phyloP scores from a whole-genome alignment of 306 rosid genomes.

The Canavalia ensiformis region DNA sequence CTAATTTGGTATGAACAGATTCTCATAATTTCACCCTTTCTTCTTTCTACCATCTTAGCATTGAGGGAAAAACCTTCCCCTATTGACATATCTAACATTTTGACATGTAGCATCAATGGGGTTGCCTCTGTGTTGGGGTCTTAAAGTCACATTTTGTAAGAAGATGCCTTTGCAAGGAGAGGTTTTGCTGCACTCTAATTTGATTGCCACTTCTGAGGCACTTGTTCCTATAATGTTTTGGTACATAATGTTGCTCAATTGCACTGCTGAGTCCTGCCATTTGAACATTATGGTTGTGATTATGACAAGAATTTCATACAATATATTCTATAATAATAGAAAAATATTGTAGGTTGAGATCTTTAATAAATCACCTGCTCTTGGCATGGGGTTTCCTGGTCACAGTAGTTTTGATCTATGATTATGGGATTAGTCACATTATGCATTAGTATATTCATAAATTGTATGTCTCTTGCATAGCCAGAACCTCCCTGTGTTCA shows the following conservation, averaged over 20 bases:
- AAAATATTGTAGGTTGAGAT: background rate
- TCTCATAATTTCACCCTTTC: background rate
- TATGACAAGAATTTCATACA: background rate
- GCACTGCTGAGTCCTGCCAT: constrained; percentile 69
- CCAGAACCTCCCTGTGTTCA: constrained; percentile 80
- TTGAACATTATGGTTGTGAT: background rate
- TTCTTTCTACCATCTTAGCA: constrained; percentile 48
- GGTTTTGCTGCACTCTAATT: constrained; percentile 64
- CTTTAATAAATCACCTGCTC: constrained; percentile 57
- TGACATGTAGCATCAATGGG: constrained; percentile 60
- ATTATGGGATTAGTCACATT: constrained; percentile 87
- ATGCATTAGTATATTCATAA: constrained; percentile 62
- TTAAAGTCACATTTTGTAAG: constrained; percentile 60
- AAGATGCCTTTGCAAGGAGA: constrained; percentile 59
- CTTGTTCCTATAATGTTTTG: constrained; percentile 81
- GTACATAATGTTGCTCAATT: constrained; percentile 65
- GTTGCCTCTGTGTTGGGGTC: background rate
- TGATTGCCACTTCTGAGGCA: constrained; percentile 73
- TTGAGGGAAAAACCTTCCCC: constrained; percentile 63
- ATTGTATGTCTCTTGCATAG: constrained; percentile 67
- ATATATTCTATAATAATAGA: background rate
- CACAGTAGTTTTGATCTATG: constrained; percentile 90
- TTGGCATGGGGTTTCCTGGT: constrained; percentile 58
- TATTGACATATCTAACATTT: constrained; percentile 48
- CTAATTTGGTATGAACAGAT: constrained; percentile 9